Percentiles rank a stretch among this genome's conserved stretches.
phyloP scores from a whole-genome alignment of 139 green algal species.

The Closterium sp. region DNA sequence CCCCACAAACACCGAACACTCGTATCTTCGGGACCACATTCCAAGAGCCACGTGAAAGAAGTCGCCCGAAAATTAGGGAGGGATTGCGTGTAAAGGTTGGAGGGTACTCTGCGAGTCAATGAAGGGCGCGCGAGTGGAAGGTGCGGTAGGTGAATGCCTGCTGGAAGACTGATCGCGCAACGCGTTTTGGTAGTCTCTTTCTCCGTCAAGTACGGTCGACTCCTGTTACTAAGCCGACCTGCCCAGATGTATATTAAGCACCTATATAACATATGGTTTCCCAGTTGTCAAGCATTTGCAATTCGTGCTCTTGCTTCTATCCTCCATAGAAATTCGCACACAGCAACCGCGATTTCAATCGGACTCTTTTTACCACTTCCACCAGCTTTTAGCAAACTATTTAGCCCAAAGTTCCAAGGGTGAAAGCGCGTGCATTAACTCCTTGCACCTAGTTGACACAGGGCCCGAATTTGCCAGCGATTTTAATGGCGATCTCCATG shows the following conservation, averaged over 20 bases:
- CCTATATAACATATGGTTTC: too few species aligned
- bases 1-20: neutral
- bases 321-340: too few species aligned
- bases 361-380: too few species aligned
- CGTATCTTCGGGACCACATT: neutral
- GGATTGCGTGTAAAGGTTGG: neutral
- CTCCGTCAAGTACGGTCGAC: neutral
- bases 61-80: neutral
- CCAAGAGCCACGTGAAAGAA: neutral
- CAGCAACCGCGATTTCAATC: too few species aligned
- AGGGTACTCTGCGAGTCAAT: neutral
- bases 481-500: neutral
- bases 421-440: too few species aligned
- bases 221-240: neutral
- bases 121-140: neutral
- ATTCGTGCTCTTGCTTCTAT: too few species aligned
- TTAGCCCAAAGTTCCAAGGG: too few species aligned
- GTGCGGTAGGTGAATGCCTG: neutral
- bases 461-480: neutral
- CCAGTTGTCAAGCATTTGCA: too few species aligned
- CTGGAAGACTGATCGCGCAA: neutral
- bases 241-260: too few species aligned
- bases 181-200: neutral
- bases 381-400: too few species aligned
- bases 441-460: too few species aligned